Base-by-base conservation (phyloP, 345 rosid genomes). In the Populus simonii region DNA sequence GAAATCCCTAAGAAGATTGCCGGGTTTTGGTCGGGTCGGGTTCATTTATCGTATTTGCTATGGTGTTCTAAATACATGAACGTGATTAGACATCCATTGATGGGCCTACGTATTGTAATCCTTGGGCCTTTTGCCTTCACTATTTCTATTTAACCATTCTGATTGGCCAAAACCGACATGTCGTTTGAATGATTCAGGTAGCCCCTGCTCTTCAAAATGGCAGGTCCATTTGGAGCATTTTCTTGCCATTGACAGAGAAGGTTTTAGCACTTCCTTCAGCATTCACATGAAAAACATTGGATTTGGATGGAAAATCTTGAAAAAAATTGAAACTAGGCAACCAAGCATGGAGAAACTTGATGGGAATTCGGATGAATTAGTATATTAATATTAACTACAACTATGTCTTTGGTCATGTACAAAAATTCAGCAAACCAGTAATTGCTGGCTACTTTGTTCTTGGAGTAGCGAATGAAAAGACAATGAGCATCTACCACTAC, bases 401-500 rank as follows among this genome's bases (percentile, higher is more conserved):
- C 57, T 6, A 17, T 51, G 8, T 53, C 59, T 53, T 20, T 20
- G 23, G 59, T 53, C 59, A 53, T 22, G 61, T 53, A 53, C 23
- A 53, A 53, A 53, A 18, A 22, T 53, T 53, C n/a, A 53, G 61
- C 61, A 53, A 53, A 53, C 61, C 61, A 7, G 23, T 18, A 20
- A 62, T 17, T 38, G 77, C 27, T 57, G 77, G 1, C 49, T 16
- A 20, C 47, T 57, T 12, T 61, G 57, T 76, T 57, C 69, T 8
- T 70, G 76, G 66, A 68, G 53, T 20, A 53, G 61, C 13, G 35
- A 29, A 35, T 3, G 20, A 13, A 72, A 74, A 33, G 78, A 72
- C 47, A 20, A 68, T 12, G 78, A 82, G 63, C 78, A 72, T 55
- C 33, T 22, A 65, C 65, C 38, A 11, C 10, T 51, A 3, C 70